Evolutionary conservation across 2,329 filamentous ascomycete species (phyloP).

Genomic region (Dothidotthia symphoricarpi): DNA sequence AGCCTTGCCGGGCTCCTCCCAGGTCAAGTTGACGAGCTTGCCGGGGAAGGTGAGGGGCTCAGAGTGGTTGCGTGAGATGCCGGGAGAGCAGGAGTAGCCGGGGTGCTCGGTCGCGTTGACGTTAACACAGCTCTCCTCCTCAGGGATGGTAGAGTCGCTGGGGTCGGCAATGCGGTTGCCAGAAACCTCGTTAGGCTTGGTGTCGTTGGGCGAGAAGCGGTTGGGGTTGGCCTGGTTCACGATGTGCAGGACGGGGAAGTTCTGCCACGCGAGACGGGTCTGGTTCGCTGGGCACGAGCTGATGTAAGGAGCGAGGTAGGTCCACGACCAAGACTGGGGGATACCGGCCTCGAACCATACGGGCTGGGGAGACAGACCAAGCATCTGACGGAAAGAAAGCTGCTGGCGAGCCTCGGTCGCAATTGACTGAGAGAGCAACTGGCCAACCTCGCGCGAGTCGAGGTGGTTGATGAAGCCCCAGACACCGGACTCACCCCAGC

Average conservation of each 20-base stretch:
- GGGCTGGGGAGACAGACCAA: slow-evolving; percentile 76
- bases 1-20: slow-evolving; percentile 66
- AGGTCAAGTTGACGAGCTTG: slow-evolving; percentile 66
- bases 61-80: slow-evolving; percentile 66
- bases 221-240: slow-evolving; percentile 75
- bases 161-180: slow-evolving; percentile 60
- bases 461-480: slow-evolving; percentile 79
- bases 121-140: slow-evolving; percentile 57
- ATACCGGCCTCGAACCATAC: slow-evolving; percentile 79
- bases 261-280: slow-evolving; percentile 78
- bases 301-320: slow-evolving; percentile 77
- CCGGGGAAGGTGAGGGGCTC: slow-evolving; percentile 73
- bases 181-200: slow-evolving; percentile 62
- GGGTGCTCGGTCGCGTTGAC: slow-evolving; percentile 54
- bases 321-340: slow-evolving; percentile 83
- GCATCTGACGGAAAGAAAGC: slow-evolving; percentile 79
- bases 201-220: slow-evolving; percentile 62
- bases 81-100: slow-evolving; percentile 60
- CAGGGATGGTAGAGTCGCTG: slow-evolving; percentile 48
- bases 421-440: slow-evolving; percentile 72
- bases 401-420: slow-evolving; percentile 79
- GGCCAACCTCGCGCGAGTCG: slow-evolving; percentile 70
- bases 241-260: slow-evolving; percentile 71
- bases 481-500: slow-evolving; percentile 75
- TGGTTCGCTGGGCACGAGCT: slow-evolving; percentile 69